These are phyloP conservation scores for Termitomyces sp. DNA, from an alignment of 768 basidiomycete genomes.

Conservation along the genomic window DNA sequence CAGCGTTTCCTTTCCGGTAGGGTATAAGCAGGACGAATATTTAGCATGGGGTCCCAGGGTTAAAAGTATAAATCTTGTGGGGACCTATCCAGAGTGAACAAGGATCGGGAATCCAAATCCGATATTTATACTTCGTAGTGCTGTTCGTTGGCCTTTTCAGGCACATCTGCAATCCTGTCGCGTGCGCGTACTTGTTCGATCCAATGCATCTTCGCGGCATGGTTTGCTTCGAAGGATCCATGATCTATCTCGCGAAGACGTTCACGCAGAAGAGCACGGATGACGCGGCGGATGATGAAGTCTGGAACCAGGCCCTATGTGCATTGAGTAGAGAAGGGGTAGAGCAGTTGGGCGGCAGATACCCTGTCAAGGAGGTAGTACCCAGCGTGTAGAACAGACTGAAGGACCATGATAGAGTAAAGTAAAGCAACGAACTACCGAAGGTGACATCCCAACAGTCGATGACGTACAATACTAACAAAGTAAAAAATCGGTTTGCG, in stretches of 20 bases:
- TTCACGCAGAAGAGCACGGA: slow-evolving; percentile 41
- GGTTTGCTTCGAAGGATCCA: slow-evolving; percentile 54
- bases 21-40: slow-evolving; percentile 64
- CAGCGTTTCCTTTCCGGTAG: slow-evolving; percentile 52
- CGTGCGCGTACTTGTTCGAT: slow-evolving; percentile 51
- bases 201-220: slow-evolving; percentile 63
- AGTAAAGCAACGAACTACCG: neutral
- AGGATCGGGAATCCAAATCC: neutral
- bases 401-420: neutral
- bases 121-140: slow-evolving; percentile 56
- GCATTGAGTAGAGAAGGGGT: neutral
- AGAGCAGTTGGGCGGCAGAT: neutral
- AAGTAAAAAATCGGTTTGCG: neutral
- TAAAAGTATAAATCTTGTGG: slow-evolving; percentile 58
- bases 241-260: slow-evolving; percentile 56
- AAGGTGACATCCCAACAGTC: too few relatives aligned
- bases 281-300: slow-evolving; percentile 32
- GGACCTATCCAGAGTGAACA: slow-evolving; percentile 33
- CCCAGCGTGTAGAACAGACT: neutral
- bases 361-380: slow-evolving; percentile 3
- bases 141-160: slow-evolving; percentile 69
- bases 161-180: slow-evolving; percentile 51
- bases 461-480: too few relatives aligned
- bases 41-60: slow-evolving; percentile 64
- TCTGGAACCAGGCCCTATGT: slow-evolving; percentile 61